Evolutionary conservation across 176 grass and related monocot species (phyloP).

Genomic region (Olyra latifolia): DNA sequence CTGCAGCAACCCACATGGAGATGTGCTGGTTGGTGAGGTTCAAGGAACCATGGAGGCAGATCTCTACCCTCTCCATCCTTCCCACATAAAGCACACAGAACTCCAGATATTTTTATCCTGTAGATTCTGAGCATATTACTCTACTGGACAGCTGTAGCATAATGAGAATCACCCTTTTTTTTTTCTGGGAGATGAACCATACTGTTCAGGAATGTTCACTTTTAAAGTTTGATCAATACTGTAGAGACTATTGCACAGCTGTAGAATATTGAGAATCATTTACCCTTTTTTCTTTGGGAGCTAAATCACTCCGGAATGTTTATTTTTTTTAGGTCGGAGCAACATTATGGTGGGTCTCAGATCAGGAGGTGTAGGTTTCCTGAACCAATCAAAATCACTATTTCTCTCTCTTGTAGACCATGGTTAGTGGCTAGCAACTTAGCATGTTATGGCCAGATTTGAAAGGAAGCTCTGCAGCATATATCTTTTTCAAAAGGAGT

Average conservation of each 20-base stretch:
- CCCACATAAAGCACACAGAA: background rate
- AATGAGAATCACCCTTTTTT: background rate
- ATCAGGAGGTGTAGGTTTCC: background rate
- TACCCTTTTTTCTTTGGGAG: background rate
- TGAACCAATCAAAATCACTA: background rate
- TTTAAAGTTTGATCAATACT: background rate
- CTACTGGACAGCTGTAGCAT: background rate
- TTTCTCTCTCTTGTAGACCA: background rate
- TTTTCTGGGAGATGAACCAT: background rate
- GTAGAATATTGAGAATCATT: background rate
- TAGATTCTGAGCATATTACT: conserved; percentile 1
- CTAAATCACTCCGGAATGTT: background rate
- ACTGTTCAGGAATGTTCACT: background rate
- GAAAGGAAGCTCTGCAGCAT: background rate
- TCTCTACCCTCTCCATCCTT: background rate
- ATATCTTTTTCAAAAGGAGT: background rate
- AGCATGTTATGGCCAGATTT: background rate
- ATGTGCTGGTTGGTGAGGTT: conserved; percentile 29
- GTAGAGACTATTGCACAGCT: conserved; percentile 2
- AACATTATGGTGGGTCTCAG: background rate
- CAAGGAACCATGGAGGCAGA: background rate
- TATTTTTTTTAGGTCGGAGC: background rate
- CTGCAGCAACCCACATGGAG: conserved; percentile 6
- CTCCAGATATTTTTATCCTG: background rate
- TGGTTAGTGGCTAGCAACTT: conserved; percentile 30